Evolutionary conservation across 441 rosid genomes (phyloP), one percentile per base, ranked within the genome.

Genomic region (Isatis lusitanica): DNA sequence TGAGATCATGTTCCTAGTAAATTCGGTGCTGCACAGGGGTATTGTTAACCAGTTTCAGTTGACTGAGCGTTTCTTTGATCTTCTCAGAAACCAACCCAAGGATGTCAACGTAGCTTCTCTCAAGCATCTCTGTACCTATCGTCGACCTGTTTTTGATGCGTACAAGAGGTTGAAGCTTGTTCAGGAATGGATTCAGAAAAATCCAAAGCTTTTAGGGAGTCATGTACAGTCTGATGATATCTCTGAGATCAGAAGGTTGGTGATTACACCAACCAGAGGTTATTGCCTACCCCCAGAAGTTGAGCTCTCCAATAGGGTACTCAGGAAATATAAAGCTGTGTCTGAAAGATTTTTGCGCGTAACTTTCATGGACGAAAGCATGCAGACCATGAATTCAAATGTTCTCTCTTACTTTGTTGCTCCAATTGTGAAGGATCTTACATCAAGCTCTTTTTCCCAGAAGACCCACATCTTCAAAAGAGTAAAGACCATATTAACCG

Each of bases 271-370:
- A 46, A 90, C 93, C n/a, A 89, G 79, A 86, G 92, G 93, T 6
- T 86, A 92, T 75, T 90, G 98, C 83, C 88, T 89, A 72, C 97
- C 89, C 59, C 96, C 97, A 12, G 97, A 90, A 81, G 85, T 82
- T 66, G 98, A 92, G 80, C 96, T 94, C 69, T 89, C 97, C 74
- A 94, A 94, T 68, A 86, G 97, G 83, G 94, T 92, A 64, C 84
- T 94, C 63, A 83, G 97, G 83, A 85, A 79, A 42, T 94, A 90
- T 73, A 89, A 66, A 67, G 79, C 82, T 39, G 78, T 86, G 38
- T 80, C 87, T 26, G 94, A 94, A 50, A 83, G 90, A 28, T 92
- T 94, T 79, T 44, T 94, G 63, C 89, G 97, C 48, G 96, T 94
- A 33, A 89, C 97, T 66, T 94, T 92, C 75, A 92, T 86, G 94